phyloP scores from a whole-genome alignment of 345 rosid genomes.

The Gynandropsis gynandra region DNA sequence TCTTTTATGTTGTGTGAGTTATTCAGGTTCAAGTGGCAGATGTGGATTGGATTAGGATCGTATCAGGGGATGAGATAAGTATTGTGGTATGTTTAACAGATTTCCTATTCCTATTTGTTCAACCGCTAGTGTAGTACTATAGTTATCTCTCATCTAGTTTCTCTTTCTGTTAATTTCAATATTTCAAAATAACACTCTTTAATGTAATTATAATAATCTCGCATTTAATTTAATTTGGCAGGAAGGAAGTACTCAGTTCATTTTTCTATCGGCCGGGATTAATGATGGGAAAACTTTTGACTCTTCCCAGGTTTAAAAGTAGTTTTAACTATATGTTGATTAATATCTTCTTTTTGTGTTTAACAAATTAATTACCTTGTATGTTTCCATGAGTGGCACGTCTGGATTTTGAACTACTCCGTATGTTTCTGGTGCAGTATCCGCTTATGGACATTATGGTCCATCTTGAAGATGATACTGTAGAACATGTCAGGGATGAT shows the following conservation, averaged over 20 bases:
- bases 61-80: conserved; percentile 66
- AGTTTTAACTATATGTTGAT: conserved; percentile 6
- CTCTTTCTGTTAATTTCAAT: conserved; percentile 1
- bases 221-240: conserved; percentile 32
- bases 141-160: not conserved
- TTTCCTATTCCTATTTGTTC: conserved; percentile 4
- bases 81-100: conserved; percentile 55
- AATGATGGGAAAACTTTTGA: conserved; percentile 65
- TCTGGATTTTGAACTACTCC: conserved; percentile 7
- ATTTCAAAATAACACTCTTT: not conserved
- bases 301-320: conserved; percentile 63
- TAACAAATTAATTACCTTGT: not conserved
- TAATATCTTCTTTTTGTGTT: conserved; percentile 9
- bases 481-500: conserved; percentile 44
- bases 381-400: conserved; percentile 13
- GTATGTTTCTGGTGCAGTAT: conserved; percentile 44
- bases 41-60: conserved; percentile 86
- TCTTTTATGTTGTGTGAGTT: conserved; percentile 20
- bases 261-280: conserved; percentile 63
- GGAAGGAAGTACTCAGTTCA: conserved; percentile 60
- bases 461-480: conserved; percentile 57
- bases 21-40: conserved; percentile 85
- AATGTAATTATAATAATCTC: conserved; percentile 13
- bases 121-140: not conserved
- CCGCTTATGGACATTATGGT: conserved; percentile 63